A percentile compares a stretch with the other conserved stretches of the same genome.
Evolutionary conservation across 331 rosid genomes (phyloP).

Genomic region (Rhamnella rubrinervis): DNA sequence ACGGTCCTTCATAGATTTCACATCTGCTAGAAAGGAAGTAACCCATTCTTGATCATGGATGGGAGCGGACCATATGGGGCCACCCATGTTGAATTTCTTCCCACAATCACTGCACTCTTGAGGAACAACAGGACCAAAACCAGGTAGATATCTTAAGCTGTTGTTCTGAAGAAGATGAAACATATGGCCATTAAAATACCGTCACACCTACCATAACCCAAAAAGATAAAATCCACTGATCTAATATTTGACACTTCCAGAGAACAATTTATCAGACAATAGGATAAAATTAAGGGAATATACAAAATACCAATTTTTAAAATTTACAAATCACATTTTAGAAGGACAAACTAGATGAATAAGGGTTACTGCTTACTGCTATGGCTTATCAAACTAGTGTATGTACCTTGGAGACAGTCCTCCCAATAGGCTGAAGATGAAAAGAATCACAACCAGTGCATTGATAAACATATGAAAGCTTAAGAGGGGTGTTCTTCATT

Average conservation of each 20-base stretch:
- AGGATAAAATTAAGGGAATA: background rate
- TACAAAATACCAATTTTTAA: background rate
- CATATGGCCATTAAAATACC: background rate
- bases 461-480: constrained; percentile 96
- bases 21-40: constrained; percentile 64
- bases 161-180: constrained; percentile 55
- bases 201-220: background rate
- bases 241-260: background rate
- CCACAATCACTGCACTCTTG: constrained; percentile 94
- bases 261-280: background rate
- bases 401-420: constrained; percentile 77
- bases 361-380: background rate
- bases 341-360: constrained; percentile 1
- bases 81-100: constrained; percentile 93
- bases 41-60: constrained; percentile 98
- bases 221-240: background rate
- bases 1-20: constrained; percentile 63
- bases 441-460: constrained; percentile 97
- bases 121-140: constrained; percentile 87
- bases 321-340: background rate
- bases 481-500: constrained; percentile 92
- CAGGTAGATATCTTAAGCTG: constrained; percentile 83
- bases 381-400: constrained; percentile 17
- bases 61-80: constrained; percentile 98
- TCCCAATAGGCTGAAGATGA: constrained; percentile 91